Base-by-base conservation (phyloP, 169 alveolate species). In the Plasmodium adleri region DNA sequence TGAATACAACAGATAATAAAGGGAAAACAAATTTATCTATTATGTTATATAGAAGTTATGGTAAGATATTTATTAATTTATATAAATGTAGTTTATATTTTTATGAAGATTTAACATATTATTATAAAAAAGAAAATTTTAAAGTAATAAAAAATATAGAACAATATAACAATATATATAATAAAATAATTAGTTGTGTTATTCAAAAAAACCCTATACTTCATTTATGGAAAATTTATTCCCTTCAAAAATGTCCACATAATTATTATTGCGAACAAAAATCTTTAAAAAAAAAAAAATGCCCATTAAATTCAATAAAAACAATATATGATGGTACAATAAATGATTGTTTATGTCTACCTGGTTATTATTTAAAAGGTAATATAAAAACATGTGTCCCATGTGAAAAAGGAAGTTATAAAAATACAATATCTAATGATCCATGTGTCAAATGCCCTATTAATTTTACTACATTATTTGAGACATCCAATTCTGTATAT, bases 241-340 rank as follows among this genome's bases (percentile, higher is more conserved):
- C 58, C 43, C 60, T 88, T 39, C 67, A 78, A 10, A 87, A 63
- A 52, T 94, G 96, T 63, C 95, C 95, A 64, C 50, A 75, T 20
- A 92, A 92, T 26, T 73, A 93, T 75, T 92, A 90, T 70, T 94
- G 96, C 59, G 22, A 45, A 9, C 62, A 66, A 52, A 50, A 73
- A 45, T 62, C 90, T 12, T 88, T 62, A 13, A 72, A 56, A 20
- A 85, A 68, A 47, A 58, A 49, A 1, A 88, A 71, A 22, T 94
- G 96, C n/a, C 96, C 95, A n/a, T 54, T 47, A 15, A 83, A 91
- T 88, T 94, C 96, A 17, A 86, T 88, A 22, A 94, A 94, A 28
- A 72, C 49, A 60, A 91, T 5, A n/a, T 72, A 17, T 66, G 86
- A 94, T 17, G 94, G 95, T n/a, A 75, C 76, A 4, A 24, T 86